Percentiles rank a stretch among this genome's conserved stretches.
Conservation (phyloP, 495 filamentous ascomycete species). For the Talaromyces liani region DNA sequence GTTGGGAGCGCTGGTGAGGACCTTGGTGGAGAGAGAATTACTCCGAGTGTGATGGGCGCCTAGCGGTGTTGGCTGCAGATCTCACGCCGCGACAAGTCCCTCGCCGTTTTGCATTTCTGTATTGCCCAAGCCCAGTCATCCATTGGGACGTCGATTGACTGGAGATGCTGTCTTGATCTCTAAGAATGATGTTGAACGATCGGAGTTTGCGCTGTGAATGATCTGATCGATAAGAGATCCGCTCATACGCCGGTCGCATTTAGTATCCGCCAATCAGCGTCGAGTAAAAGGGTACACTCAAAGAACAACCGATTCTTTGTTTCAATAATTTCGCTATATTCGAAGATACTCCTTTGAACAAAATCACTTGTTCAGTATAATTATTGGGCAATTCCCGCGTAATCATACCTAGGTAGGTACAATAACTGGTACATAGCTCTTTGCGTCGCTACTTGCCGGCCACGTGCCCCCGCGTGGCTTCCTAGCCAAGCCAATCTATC, state of each 20-base stretch:
- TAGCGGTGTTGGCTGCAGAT: neutral
- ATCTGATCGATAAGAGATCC: neutral
- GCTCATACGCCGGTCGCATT: neutral
- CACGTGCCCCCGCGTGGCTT: neutral
- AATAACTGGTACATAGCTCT: neutral
- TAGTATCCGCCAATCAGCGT: neutral
- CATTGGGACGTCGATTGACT: neutral
- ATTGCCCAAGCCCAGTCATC: neutral
- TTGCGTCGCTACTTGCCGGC: neutral
- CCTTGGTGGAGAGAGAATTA: conserved; percentile 1
- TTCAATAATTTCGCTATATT: neutral
- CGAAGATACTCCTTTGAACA: neutral
- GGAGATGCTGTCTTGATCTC: neutral
- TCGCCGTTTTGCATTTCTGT: neutral
- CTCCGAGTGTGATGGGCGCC: neutral
- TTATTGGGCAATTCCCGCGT: neutral
- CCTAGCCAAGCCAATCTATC: neutral
- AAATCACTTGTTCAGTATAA: neutral
- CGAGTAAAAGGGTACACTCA: neutral
- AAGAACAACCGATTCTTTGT: neutral
- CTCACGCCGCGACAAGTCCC: neutral
- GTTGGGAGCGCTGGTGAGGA: conserved; percentile 2
- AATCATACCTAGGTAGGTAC: no score
- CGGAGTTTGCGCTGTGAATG: neutral
- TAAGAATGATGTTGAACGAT: neutral